These are phyloP conservation scores for Lagerstroemia speciosa DNA, from an alignment of 345 rosid genomes.

Conservation along the genomic window DNA sequence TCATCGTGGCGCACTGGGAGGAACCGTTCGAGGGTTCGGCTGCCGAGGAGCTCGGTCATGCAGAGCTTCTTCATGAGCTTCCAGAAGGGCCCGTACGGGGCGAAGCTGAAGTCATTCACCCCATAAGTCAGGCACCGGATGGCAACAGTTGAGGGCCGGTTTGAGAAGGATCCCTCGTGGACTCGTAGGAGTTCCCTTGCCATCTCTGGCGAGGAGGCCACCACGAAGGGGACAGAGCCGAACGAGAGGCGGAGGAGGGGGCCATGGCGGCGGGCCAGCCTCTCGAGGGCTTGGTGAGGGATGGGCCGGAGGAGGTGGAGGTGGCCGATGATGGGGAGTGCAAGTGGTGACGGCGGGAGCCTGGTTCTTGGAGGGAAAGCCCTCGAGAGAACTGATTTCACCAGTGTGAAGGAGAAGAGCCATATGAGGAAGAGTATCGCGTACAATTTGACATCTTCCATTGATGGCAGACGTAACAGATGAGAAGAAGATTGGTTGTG, in stretches of 20 bases:
- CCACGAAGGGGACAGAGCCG: conserved; percentile 1
- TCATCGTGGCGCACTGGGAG: conserved; percentile 7
- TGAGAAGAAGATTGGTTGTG: too few relatives aligned
- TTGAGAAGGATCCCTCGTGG: conserved; percentile 4
- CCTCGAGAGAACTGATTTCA: conserved; percentile 1
- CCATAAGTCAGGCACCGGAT: conserved; percentile 8
- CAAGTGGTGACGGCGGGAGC: conserved; percentile 5
- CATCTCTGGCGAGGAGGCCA: not conserved
- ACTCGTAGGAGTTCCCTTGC: conserved; percentile 9
- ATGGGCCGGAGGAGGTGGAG: conserved; percentile 4
- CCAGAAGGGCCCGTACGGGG: conserved; percentile 6
- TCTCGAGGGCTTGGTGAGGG: conserved; percentile 4
- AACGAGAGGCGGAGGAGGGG: conserved; percentile 1
- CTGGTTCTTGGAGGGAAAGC: not conserved
- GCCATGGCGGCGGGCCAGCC: not conserved
- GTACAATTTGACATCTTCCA: conserved; percentile 4
- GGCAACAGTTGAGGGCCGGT: conserved; percentile 8
- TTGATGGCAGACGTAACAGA: not conserved
- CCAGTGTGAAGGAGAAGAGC: not conserved
- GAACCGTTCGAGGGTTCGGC: conserved; percentile 4
- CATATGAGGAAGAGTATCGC: conserved; percentile 7
- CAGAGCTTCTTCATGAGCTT: conserved; percentile 13
- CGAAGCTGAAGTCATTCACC: conserved; percentile 1
- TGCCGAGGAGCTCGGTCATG: conserved; percentile 8
- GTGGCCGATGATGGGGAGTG: conserved; percentile 5